Evolutionary conservation across 2,329 filamentous ascomycete genomes (phyloP).

Genomic region (Epichloe amarillans): DNA sequence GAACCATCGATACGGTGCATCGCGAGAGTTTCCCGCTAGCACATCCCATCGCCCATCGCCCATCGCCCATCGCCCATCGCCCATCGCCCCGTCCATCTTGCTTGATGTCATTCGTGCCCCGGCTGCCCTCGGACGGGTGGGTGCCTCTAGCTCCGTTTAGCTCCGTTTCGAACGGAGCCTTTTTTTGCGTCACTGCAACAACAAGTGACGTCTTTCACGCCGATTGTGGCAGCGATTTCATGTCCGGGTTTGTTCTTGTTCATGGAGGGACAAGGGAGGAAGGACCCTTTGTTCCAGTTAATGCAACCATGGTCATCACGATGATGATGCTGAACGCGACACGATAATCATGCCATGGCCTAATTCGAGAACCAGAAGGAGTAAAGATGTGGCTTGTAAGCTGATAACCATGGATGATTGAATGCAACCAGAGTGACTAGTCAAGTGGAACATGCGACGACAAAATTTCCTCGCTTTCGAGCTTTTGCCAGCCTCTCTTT

Average conservation of each 20-base stretch:
- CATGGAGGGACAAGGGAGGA: background rate
- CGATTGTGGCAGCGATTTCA: background rate
- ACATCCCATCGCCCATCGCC: background rate
- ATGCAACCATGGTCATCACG: background rate
- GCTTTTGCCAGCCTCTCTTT: too few relatives aligned
- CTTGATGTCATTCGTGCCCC: background rate
- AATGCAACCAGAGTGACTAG: too few relatives aligned
- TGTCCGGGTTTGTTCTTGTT: background rate
- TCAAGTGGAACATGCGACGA: too few relatives aligned
- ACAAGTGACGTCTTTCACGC: background rate
- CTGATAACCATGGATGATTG: too few relatives aligned
- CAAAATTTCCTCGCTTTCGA: too few relatives aligned
- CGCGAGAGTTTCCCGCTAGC: too few relatives aligned
- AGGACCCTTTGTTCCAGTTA: background rate
- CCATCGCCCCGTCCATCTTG: background rate
- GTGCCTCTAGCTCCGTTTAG: background rate
- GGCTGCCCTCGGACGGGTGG: too few relatives aligned
- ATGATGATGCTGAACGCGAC: too few relatives aligned
- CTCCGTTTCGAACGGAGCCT: background rate
- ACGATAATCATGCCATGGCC: too few relatives aligned
- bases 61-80: background rate
- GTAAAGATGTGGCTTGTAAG: too few relatives aligned
- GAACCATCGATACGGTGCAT: too few relatives aligned
- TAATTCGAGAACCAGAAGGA: too few relatives aligned
- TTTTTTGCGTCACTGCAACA: background rate